Conservation (phyloP, 306 rosid genomes). For the Medicago arabica region DNA sequence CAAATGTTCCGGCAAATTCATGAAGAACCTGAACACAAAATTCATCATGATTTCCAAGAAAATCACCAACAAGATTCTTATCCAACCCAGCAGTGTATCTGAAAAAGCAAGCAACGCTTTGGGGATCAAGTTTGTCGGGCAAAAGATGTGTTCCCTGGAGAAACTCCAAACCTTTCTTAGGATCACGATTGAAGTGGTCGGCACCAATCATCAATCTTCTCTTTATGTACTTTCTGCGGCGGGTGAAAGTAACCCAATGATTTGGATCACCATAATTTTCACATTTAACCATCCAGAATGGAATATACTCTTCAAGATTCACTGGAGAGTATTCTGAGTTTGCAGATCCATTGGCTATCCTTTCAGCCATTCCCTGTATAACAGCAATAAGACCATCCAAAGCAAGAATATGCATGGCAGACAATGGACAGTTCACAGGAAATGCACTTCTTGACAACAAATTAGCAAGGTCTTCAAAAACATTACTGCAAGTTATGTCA, state of each 20-base stretch:
- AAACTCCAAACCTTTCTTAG: slow-evolving; percentile 97
- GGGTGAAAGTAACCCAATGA: slow-evolving; percentile 91
- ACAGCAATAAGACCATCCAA: slow-evolving; percentile 96
- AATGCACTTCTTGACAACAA: slow-evolving; percentile 88
- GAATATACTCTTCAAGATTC: slow-evolving; percentile 83
- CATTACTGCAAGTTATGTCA: slow-evolving; percentile 93
- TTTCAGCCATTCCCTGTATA: slow-evolving; percentile 98
- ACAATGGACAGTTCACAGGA: slow-evolving; percentile 89
- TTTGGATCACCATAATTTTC: slow-evolving; percentile 86
- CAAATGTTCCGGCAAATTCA: slow-evolving; percentile 98
- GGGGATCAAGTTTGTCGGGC: slow-evolving; percentile 98
- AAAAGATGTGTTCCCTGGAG: slow-evolving; percentile 98
- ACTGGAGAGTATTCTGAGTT: slow-evolving; percentile 69
- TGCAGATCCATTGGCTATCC: slow-evolving; percentile 75
- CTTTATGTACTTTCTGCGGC: slow-evolving; percentile 88
- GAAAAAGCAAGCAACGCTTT: slow-evolving; percentile 99
- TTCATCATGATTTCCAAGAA: slow-evolving; percentile 94
- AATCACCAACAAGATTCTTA: slow-evolving; percentile 98
- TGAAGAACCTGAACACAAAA: slow-evolving; percentile 99
- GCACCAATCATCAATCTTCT: slow-evolving; percentile 99
- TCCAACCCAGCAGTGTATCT: slow-evolving; percentile 98
- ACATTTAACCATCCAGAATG: slow-evolving; percentile 98
- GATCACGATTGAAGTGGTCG: slow-evolving; percentile 98
- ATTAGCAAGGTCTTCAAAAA: slow-evolving; percentile 92
- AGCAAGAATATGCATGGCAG: slow-evolving; percentile 90